Percentiles rank a stretch among this genome's conserved stretches.
Conservation (phyloP, 2,329 filamentous ascomycete species). For the Xylaria sp. region DNA sequence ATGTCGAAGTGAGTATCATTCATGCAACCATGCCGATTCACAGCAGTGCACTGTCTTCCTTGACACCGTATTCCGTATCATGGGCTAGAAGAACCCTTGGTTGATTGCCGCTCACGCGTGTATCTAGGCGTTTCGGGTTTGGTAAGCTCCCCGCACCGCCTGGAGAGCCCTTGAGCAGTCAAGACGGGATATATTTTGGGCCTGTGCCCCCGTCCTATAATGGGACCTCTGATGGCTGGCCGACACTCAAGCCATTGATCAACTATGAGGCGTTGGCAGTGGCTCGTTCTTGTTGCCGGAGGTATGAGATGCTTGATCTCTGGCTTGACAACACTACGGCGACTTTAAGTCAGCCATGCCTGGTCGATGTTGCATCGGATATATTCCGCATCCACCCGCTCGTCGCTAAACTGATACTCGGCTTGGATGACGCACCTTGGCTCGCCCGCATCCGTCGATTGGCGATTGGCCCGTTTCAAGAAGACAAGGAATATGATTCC, state of each 20-base stretch:
- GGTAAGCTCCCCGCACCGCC: background rate
- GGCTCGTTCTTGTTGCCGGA: slow-evolving; percentile 3
- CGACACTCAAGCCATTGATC: slow-evolving; percentile 14
- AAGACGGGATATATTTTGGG: slow-evolving; percentile 7
- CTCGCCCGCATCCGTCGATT: slow-evolving; percentile 13
- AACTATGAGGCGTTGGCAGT: slow-evolving; percentile 15
- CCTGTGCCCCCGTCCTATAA: slow-evolving; percentile 8
- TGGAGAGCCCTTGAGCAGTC: slow-evolving; percentile 13
- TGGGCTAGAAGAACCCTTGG: background rate
- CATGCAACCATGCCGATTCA: background rate
- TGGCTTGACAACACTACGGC: slow-evolving; percentile 16
- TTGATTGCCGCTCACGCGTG: background rate
- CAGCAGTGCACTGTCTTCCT: background rate
- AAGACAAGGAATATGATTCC: background rate
- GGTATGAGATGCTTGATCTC: slow-evolving; percentile 13
- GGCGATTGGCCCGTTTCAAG: slow-evolving; percentile 14
- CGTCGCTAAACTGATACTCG: slow-evolving; percentile 14
- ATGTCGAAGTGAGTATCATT: slow-evolving; percentile 14
- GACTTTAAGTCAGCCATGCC: slow-evolving; percentile 14
- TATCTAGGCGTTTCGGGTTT: slow-evolving; percentile 6
- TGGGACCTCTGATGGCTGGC: slow-evolving; percentile 7
- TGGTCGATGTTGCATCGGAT: slow-evolving; percentile 11
- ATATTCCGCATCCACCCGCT: slow-evolving; percentile 14
- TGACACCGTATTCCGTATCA: background rate
- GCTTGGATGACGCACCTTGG: slow-evolving; percentile 5